Percentiles rank a stretch among this genome's conserved stretches.
Evolutionary conservation across 306 rosid genomes (phyloP).

Genomic region (Fragaria nilgerrensis): DNA sequence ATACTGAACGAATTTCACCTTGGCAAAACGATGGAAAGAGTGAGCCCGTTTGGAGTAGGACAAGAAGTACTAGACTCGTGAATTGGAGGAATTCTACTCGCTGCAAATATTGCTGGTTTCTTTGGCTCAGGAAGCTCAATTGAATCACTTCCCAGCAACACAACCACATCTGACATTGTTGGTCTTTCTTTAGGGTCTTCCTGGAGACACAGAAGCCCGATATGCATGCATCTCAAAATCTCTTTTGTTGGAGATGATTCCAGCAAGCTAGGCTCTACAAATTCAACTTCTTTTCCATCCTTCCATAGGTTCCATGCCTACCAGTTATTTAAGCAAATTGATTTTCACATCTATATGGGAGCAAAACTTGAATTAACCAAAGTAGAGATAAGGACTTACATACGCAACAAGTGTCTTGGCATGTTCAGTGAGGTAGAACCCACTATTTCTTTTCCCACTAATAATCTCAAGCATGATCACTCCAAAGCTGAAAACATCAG

Average conservation of each 20-base stretch:
- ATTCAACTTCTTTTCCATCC: slow-evolving; percentile 37
- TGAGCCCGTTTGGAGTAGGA: not conserved
- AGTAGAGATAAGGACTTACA: slow-evolving; percentile 12
- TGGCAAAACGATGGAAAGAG: slow-evolving; percentile 10
- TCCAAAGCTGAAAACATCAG: slow-evolving; percentile 50
- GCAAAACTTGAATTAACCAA: not conserved
- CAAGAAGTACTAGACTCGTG: slow-evolving; percentile 15
- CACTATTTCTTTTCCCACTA: slow-evolving; percentile 28
- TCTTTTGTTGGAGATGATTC: slow-evolving; percentile 20
- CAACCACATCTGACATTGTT: slow-evolving; percentile 39
- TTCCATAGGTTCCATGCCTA: slow-evolving; percentile 46
- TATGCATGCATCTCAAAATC: slow-evolving; percentile 36
- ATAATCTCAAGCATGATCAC: slow-evolving; percentile 45
- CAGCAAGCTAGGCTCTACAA: slow-evolving; percentile 34
- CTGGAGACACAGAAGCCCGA: slow-evolving; percentile 54
- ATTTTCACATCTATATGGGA: not conserved
- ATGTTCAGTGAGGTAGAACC: slow-evolving; percentile 32
- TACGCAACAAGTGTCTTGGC: slow-evolving; percentile 36
- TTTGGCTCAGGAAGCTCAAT: slow-evolving; percentile 42
- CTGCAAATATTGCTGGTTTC: slow-evolving; percentile 38
- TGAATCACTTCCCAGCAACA: slow-evolving; percentile 36
- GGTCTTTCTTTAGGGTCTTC: slow-evolving; percentile 56
- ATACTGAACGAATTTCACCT: slow-evolving; percentile 8
- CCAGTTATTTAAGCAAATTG: not conserved
- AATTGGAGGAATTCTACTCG: slow-evolving; percentile 16